Conservation (phyloP, 352 stramenopile genomes). For the Phytopythium ostracodes region DNA sequence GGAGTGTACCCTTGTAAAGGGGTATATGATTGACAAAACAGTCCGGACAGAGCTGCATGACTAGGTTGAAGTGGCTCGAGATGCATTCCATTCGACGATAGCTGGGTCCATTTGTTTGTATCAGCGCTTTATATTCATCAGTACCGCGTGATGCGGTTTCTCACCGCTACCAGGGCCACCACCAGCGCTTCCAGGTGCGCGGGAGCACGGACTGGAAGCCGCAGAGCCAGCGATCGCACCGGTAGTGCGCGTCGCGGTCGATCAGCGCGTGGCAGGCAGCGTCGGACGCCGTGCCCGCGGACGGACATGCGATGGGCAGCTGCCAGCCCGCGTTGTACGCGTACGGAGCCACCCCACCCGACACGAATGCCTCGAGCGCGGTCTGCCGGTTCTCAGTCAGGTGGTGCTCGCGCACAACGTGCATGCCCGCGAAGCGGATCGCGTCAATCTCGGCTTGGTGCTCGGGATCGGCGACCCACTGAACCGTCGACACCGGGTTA, state of each 20-base stretch:
- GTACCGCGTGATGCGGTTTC: not conserved
- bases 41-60: no score
- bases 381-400: slow-evolving; percentile 53
- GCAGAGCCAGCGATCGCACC: slow-evolving; percentile 77
- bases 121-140: not conserved
- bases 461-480: slow-evolving; percentile 41
- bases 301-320: slow-evolving; percentile 50
- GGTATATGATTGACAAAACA: no score
- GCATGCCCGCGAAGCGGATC: slow-evolving; percentile 57
- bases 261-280: slow-evolving; percentile 40
- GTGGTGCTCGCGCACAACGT: slow-evolving; percentile 50
- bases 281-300: slow-evolving; percentile 38
- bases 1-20: no score
- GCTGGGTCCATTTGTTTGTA: no score
- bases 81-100: no score
- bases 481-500: slow-evolving; percentile 42
- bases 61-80: no score
- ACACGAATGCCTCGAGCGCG: slow-evolving; percentile 58
- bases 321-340: slow-evolving; percentile 30
- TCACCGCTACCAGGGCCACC: slow-evolving; percentile 2
- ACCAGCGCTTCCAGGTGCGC: not conserved
- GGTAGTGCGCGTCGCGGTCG: slow-evolving; percentile 53
- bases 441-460: slow-evolving; percentile 53
- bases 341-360: slow-evolving; percentile 42
- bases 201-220: slow-evolving; percentile 43